phyloP scores from a whole-genome alignment of 306 rosid species.

The Cucumis sativus region Cucumber_9930_V3 NC_026655.2:11453001-11453500 shows the following conservation, averaged over 20 bases:
- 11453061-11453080: not conserved
- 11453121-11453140: not conserved
- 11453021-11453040: not conserved
- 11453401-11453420: too few relatives aligned
- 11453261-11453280: not conserved
- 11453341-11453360: too few relatives aligned
- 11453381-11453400: too few relatives aligned
- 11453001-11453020: not conserved
- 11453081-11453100: not conserved
- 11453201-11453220: conserved; percentile 66
- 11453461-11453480: too few relatives aligned
- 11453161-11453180: conserved; percentile 44
- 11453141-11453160: conserved; percentile 58
- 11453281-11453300: not conserved
- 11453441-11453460: too few relatives aligned
- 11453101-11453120: not conserved
- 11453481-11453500: too few relatives aligned
- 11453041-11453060: not conserved
- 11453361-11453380: too few relatives aligned
- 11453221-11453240: conserved; percentile 36
- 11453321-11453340: too few relatives aligned
- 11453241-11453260: not conserved
- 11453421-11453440: too few relatives aligned
- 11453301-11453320: too few relatives aligned
- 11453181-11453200: conserved; percentile 85